Base-by-base conservation (phyloP, 495 filamentous ascomycete species). In the Hapsidospora chrysogenum region DNA sequence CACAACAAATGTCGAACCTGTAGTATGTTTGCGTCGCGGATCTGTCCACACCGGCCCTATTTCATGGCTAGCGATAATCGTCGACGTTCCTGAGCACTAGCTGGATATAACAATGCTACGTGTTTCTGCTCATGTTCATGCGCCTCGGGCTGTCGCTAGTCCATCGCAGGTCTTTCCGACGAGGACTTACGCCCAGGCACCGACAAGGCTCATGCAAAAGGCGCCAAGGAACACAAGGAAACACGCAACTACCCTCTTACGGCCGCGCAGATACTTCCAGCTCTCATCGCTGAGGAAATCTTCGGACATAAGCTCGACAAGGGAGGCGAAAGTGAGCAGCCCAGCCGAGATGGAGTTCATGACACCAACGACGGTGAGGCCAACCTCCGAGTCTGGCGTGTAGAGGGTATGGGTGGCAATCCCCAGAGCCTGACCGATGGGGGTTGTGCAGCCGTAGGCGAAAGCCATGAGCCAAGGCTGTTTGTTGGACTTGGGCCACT, bases 401-500 rank as follows among this genome's bases (percentile, higher is more conserved):
- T 81, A 82, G 4, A 80, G 54, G 25, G 66, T 69, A 44, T 78
- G 74, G n/a, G 78, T 56, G 14, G 62, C 53, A 3, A 82, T 57
- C 3, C 77, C 77, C 17, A 81, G 66, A 1, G 78, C 78, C 42
- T 82, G 77, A 9, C 77, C 77, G 20, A 78, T 51, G 1, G 77
- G 77, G 2, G 78, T 81, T 4, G 77, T 82, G 31, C 72, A 72
- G 22, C 77, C 77, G 42, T 81, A 82, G 3, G 78, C 74, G 6
- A 77, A 53, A n/a, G 64, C 70, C 77, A 82, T 82, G 27, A 80
- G 56, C 76, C 76, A 80, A n/a, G 77, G 78, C 72, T 29, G 61
- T 27, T 41, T 33, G 64, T 25, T 52, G 45, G 2, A 39, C 36
- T 45, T 39, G 14, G 47, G 40, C 48, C 55, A 58, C 2, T 49